Percentiles rank a stretch among this genome's conserved stretches.
Conservation (phyloP, 192 early-diverging fungal genomes). For the Rhizoclosmatium globosum region DNA sequence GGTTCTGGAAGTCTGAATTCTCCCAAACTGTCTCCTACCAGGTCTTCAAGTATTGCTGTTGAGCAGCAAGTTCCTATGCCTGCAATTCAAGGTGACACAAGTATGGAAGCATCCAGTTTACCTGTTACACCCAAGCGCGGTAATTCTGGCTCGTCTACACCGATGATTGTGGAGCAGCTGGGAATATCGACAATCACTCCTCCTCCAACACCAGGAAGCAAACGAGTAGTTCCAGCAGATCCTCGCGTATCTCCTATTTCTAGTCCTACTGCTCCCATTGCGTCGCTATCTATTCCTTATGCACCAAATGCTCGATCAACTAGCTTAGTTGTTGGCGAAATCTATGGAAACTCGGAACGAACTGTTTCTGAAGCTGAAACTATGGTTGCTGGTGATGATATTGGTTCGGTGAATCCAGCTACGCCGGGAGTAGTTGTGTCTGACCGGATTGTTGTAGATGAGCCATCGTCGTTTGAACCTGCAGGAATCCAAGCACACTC, state of each 20-base stretch:
- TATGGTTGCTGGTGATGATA: not conserved
- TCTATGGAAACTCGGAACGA: not conserved
- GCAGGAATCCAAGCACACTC: not conserved
- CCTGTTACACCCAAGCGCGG: too few species aligned
- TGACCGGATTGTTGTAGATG: too few species aligned
- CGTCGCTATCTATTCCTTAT: not conserved
- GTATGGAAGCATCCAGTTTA: too few species aligned
- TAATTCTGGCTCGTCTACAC: too few species aligned
- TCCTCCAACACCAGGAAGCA: too few species aligned
- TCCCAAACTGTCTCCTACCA: not conserved
- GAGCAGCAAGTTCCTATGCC: not conserved
- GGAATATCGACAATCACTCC: too few species aligned
- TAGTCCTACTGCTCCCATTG: not conserved
- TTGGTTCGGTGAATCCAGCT: too few species aligned
- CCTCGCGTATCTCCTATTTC: not conserved
- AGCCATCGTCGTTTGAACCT: too few species aligned
- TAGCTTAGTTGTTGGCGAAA: not conserved
- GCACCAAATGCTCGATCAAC: not conserved
- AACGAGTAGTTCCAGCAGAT: not conserved
- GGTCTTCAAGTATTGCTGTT: not conserved
- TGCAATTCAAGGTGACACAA: too few species aligned
- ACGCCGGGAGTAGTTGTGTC: too few species aligned
- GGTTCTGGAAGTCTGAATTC: too few species aligned
- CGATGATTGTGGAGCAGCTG: too few species aligned
- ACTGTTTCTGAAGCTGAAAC: not conserved